A percentile compares a stretch with the other conserved stretches of the same genome.
These are phyloP conservation scores for Xanthoconium separans DNA, from an alignment of 1,284 basidiomycete genomes.

Conservation along the genomic window DNA sequence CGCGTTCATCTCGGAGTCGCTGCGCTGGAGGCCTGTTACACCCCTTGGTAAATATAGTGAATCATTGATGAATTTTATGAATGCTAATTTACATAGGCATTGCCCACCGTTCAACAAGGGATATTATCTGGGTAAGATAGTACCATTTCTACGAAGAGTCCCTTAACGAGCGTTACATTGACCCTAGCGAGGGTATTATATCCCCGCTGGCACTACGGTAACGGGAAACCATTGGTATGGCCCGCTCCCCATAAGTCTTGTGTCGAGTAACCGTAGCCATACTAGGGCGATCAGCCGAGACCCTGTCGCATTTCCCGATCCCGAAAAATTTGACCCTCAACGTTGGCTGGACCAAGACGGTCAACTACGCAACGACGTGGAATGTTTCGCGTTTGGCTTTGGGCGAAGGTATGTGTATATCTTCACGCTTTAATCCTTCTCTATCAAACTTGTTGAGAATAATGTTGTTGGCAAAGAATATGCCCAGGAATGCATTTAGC, in stretches of 20 bases:
- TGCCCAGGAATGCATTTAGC: conserved; percentile 28
- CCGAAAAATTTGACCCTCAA: conserved; percentile 55
- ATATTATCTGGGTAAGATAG: conserved; percentile 51
- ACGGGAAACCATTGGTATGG: conserved; percentile 58
- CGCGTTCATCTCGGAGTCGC: conserved; percentile 61
- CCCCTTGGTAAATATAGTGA: conserved; percentile 40
- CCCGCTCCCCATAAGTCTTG: background rate
- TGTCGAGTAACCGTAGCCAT: background rate
- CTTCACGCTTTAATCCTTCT: too few species aligned
- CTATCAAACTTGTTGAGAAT: conserved; percentile 3
- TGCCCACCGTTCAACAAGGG: conserved; percentile 56
- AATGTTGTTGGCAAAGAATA: conserved; percentile 6
- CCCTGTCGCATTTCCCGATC: conserved; percentile 55
- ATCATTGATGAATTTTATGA: background rate
- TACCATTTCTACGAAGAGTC: background rate
- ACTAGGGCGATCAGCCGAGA: conserved; percentile 53
- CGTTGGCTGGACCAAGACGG: conserved; percentile 56
- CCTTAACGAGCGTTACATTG: background rate
- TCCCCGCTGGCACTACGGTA: conserved; percentile 58
- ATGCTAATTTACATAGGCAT: conserved; percentile 37
- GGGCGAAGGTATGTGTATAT: conserved; percentile 45
- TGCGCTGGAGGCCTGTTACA: conserved; percentile 63
- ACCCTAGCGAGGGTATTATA: conserved; percentile 48
- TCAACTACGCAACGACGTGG: conserved; percentile 49
- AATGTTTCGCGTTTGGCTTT: conserved; percentile 56